Base-by-base conservation (phyloP, 2,329 filamentous ascomycete species). In the Alternaria arbusti region DNA sequence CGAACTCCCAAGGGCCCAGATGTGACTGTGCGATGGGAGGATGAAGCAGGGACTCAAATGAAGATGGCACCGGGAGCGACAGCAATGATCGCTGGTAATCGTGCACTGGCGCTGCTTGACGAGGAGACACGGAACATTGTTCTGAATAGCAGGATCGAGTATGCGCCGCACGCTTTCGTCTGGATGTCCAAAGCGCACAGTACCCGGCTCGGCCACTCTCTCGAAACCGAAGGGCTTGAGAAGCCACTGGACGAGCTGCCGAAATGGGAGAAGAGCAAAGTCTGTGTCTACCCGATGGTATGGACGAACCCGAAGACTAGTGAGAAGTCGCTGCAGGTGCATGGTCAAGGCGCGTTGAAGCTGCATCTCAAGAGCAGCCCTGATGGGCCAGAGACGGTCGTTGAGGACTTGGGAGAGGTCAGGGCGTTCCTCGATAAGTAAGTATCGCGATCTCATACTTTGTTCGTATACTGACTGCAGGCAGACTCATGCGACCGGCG, bases 111-210 rank as follows among this genome's bases (percentile, higher is more conserved):
- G 1, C 2, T 54, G 0, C 30, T 54, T 1, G 51, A 43, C 12
- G 51, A 43, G 5, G 22, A 26, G 9, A 54, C 51, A 10, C 22
- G 30, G 0, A 54, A 43, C 11, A 43, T 43, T 11, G 43, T 47
- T 9, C 17, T 57, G 22, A 47, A 57, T 28, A 57, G 54, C 60
- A 83, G 78, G 78, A 81, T 83, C 25, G 82, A 84, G 70, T 83
- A 84, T 61, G 81, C 81, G 4, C 82, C 81, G 11, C 78, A 80
- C 60, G 81, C 82, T 12, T 84, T 84, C 66, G 70, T 76, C 68
- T 70, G 64, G 64, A 66, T 66, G 54, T 64, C 64, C 7, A 43
- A 44, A 17, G 54, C 64, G 10, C 61, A 58, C 26, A 66, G 64
- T 17, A 58, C 61, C 7, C 54, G 61, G 2, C 36, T 66, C 4